Evolutionary conservation across 108 stramenopile genomes (phyloP).

Genomic region (Stephanodiscus minutulus): DNA sequence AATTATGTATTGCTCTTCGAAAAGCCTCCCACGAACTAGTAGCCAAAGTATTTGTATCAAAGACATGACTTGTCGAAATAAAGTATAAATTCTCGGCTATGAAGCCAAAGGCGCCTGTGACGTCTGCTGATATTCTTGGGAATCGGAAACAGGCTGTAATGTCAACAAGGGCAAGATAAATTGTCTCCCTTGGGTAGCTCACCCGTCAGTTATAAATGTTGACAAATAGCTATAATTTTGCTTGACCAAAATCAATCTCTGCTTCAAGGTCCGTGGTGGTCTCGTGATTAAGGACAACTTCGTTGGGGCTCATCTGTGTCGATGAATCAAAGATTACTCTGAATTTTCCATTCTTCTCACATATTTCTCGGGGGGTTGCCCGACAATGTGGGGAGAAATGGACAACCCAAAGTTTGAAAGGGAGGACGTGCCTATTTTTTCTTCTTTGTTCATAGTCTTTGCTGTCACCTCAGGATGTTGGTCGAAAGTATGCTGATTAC

Average conservation of each 20-base stretch:
- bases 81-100: not conserved
- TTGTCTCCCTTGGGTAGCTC: not conserved
- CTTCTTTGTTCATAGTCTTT: no score
- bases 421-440: constrained; percentile 9
- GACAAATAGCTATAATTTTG: no score
- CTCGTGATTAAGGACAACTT: not conserved
- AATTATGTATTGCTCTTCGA: not conserved
- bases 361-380: no score
- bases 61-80: not conserved
- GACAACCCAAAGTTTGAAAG: not conserved
- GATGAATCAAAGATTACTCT: not conserved
- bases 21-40: not conserved
- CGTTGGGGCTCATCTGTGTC: not conserved
- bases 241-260: no score
- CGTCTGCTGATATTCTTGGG: not conserved
- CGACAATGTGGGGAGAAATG: constrained; percentile 8
- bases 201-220: not conserved
- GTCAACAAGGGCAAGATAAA: not conserved
- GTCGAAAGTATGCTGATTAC: constrained; percentile 1
- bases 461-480: no score
- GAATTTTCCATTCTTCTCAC: not conserved
- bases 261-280: not conserved
- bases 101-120: not conserved
- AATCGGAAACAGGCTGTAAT: not conserved
- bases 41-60: not conserved